A percentile compares a stretch with the other conserved stretches of the same genome.
phyloP scores from a whole-genome alignment of 2,329 filamentous ascomycete species.

The Diaporthe australafricana region DNA sequence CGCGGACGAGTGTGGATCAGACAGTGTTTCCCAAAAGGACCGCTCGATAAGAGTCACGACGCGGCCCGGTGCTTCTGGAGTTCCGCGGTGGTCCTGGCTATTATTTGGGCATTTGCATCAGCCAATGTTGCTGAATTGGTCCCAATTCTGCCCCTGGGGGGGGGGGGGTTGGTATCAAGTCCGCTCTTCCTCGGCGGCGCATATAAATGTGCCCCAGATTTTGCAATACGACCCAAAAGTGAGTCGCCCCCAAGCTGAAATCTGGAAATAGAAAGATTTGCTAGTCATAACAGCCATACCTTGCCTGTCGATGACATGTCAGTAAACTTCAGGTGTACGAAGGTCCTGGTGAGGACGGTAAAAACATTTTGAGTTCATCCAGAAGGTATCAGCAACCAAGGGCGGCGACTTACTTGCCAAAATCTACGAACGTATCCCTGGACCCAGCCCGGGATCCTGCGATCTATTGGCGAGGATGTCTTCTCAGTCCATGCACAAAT shows the following conservation, averaged over 20 bases:
- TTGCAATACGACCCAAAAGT: background rate
- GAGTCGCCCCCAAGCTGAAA: too few relatives aligned
- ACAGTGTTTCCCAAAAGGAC: constrained; percentile 83
- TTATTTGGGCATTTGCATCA: background rate
- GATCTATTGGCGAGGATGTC: constrained; percentile 65
- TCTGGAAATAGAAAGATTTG: background rate
- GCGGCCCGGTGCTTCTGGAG: constrained; percentile 85
- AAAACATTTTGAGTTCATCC: background rate
- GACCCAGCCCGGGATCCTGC: constrained; percentile 88
- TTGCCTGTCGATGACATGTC: constrained; percentile 43
- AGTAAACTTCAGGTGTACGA: constrained; percentile 22
- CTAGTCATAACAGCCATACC: constrained; percentile 39
- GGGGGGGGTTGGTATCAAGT: background rate
- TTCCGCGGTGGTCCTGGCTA: constrained; percentile 95
- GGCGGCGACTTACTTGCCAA: constrained; percentile 82
- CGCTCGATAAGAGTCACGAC: constrained; percentile 93
- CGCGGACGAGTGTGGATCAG: constrained; percentile 72
- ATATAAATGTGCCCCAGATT: background rate
- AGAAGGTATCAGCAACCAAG: background rate
- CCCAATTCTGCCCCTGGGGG: too few relatives aligned
- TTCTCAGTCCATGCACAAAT: constrained; percentile 14
- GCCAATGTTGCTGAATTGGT: background rate
- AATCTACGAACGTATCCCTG: constrained; percentile 94
- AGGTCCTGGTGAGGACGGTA: background rate
- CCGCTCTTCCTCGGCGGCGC: background rate